phyloP scores from a whole-genome alignment of 73 alveolate species.

The Uronychia setigera region DNA sequence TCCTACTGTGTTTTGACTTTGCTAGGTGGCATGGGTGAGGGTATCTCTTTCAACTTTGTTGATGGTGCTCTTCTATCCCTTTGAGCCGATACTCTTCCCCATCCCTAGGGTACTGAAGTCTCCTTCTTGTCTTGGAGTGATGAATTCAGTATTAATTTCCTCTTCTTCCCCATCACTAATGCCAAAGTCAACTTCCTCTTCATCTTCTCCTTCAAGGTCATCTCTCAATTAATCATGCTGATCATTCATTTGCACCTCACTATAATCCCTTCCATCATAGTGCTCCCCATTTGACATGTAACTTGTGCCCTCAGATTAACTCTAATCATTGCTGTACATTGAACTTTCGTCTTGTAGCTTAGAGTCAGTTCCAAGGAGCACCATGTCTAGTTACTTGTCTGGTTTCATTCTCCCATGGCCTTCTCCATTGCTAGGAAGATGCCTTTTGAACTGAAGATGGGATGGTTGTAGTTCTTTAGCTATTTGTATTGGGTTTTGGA shows the following conservation, averaged over 20 bases:
- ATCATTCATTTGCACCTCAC: neutral
- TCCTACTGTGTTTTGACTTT: neutral
- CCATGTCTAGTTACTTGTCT: neutral
- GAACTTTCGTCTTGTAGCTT: too few relatives aligned
- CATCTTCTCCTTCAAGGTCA: neutral
- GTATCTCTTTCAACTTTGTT: neutral
- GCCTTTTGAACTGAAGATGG: too few relatives aligned
- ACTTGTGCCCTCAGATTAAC: too few relatives aligned
- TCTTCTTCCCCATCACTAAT: neutral
- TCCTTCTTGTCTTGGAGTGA: neutral
- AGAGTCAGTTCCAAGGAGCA: neutral
- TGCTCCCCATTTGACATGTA: neutral
- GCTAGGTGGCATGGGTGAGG: neutral
- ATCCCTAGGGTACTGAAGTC: neutral
- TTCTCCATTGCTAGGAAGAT: too few relatives aligned
- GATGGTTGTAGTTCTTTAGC: too few relatives aligned
- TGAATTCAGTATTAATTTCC: neutral
- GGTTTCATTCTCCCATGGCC: neutral
- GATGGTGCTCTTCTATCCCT: neutral
- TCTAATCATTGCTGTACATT: too few relatives aligned
- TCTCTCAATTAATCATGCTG: neutral
- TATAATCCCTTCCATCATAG: neutral
- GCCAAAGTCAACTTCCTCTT: slow-evolving; percentile 1
- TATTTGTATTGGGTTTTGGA: too few relatives aligned
- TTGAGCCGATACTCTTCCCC: neutral